Evolutionary conservation across 2,329 filamentous ascomycete species (phyloP).

Genomic region (Diplodia mutila): DNA sequence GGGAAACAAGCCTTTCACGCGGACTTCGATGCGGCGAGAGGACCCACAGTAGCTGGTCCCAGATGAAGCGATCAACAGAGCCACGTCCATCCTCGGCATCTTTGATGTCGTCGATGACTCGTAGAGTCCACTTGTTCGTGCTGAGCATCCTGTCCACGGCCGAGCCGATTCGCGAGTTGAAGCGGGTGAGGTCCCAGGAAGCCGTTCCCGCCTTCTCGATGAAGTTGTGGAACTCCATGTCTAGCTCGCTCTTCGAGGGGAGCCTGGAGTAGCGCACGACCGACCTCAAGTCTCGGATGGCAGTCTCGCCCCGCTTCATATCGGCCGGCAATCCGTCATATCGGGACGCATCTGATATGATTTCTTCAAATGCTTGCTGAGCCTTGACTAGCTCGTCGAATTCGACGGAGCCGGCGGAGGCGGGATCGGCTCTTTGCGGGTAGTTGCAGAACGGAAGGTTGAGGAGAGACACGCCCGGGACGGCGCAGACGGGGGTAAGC

Average conservation of each 20-base stretch:
- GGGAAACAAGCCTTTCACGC: slow-evolving; percentile 64
- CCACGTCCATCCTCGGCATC: slow-evolving; percentile 35
- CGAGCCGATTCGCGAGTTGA: slow-evolving; percentile 75
- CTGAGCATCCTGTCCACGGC: slow-evolving; percentile 75
- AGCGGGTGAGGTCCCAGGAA: slow-evolving; percentile 69
- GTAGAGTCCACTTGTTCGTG: slow-evolving; percentile 72
- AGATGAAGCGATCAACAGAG: slow-evolving; percentile 43
- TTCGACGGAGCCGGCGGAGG: slow-evolving; percentile 49
- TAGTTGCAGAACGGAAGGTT: slow-evolving; percentile 65
- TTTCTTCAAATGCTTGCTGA: slow-evolving; percentile 75
- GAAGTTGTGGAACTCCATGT: slow-evolving; percentile 76
- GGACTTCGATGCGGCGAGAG: slow-evolving; percentile 36
- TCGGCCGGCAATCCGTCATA: slow-evolving; percentile 72
- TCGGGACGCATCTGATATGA: slow-evolving; percentile 69
- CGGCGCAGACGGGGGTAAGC: slow-evolving; percentile 69
- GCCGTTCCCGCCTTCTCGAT: slow-evolving; percentile 69
- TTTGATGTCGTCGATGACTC: slow-evolving; percentile 40
- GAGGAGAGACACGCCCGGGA: slow-evolving; percentile 67
- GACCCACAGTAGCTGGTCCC: slow-evolving; percentile 42
- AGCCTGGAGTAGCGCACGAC: slow-evolving; percentile 73
- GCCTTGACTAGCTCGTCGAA: slow-evolving; percentile 76
- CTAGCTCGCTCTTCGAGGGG: slow-evolving; percentile 69
- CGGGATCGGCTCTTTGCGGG: slow-evolving; percentile 28
- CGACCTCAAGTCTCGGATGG: slow-evolving; percentile 73
- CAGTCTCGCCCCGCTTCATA: slow-evolving; percentile 77